Evolutionary conservation across 768 basidiomycete genomes (phyloP).

Genomic region (Hysterangium stoloniferum): DNA sequence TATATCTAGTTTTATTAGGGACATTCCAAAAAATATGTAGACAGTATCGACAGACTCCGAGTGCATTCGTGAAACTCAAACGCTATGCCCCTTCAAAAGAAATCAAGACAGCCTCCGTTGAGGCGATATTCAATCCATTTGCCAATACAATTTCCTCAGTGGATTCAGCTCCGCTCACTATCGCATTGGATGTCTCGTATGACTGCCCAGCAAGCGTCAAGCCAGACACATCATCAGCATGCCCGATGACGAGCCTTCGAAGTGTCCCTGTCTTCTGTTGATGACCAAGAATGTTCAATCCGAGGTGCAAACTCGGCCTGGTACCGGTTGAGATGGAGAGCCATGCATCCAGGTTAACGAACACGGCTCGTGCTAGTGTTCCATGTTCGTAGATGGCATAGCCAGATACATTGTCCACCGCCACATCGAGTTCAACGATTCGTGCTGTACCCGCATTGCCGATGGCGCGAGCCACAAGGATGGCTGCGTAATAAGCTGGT

Average conservation of each 20-base stretch:
- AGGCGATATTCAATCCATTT: constrained; percentile 37
- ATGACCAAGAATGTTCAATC: constrained; percentile 34
- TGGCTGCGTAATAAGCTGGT: constrained; percentile 56
- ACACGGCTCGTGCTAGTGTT: constrained; percentile 37
- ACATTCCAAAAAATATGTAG: too few species aligned
- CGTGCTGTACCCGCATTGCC: constrained; percentile 35
- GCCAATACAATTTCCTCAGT: constrained; percentile 24
- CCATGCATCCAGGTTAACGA: constrained; percentile 54
- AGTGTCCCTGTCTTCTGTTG: constrained; percentile 30
- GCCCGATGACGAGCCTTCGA: constrained; percentile 43
- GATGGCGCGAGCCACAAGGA: constrained; percentile 52
- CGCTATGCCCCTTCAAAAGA: too few species aligned
- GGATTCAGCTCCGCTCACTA: constrained; percentile 28
- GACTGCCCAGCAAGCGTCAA: constrained; percentile 52
- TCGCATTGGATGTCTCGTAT: constrained; percentile 43
- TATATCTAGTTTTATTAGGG: too few species aligned
- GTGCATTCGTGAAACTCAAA: too few species aligned
- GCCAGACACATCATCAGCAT: constrained; percentile 41
- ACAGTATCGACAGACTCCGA: too few species aligned
- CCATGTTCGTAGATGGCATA: constrained; percentile 53
- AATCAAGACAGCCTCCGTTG: constrained; percentile 40
- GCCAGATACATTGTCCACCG: constrained; percentile 40
- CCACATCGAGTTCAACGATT: constrained; percentile 42
- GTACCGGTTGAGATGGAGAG: constrained; percentile 19
- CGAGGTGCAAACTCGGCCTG: constrained; percentile 31